phyloP scores from a whole-genome alignment of 768 basidiomycete species.

The Tulasnella sp. region DNA sequence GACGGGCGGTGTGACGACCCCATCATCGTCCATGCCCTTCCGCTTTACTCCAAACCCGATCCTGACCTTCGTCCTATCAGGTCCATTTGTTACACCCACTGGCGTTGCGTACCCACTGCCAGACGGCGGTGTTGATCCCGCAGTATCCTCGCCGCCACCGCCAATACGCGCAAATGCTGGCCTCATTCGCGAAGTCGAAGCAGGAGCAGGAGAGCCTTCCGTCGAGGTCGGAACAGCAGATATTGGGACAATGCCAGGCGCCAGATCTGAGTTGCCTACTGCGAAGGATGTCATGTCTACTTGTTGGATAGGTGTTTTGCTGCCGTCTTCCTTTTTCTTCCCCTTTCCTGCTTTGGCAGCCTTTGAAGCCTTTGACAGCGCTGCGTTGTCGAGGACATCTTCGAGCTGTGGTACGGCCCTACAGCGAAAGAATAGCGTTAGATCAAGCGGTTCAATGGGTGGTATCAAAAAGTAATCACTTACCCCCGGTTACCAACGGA shows the following conservation, averaged over 20 bases:
- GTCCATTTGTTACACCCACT: slow-evolving; percentile 28
- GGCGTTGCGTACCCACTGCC: slow-evolving; percentile 37
- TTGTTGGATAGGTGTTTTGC: slow-evolving; percentile 37
- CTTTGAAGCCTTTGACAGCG: slow-evolving; percentile 63
- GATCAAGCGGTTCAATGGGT: neutral
- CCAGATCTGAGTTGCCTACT: slow-evolving; percentile 49
- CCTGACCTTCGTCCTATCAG: slow-evolving; percentile 61
- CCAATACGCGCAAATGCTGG: slow-evolving; percentile 14
- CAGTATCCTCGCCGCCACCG: slow-evolving; percentile 14
- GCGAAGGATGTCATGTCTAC: slow-evolving; percentile 45
- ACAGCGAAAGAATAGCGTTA: slow-evolving; percentile 15
- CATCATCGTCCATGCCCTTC: slow-evolving; percentile 57
- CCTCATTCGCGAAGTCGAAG: slow-evolving; percentile 12
- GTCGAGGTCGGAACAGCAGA: slow-evolving; percentile 33
- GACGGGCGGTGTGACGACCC: slow-evolving; percentile 50
- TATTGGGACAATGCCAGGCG: slow-evolving; percentile 33
- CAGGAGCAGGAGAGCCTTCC: slow-evolving; percentile 31
- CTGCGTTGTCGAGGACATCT: slow-evolving; percentile 71
- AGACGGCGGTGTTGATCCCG: slow-evolving; percentile 49
- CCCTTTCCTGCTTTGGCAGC: slow-evolving; percentile 63
- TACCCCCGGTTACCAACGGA: slow-evolving; percentile 90
- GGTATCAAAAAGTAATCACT: slow-evolving; percentile 21
- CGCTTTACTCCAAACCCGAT: slow-evolving; percentile 72
- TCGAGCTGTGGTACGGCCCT: slow-evolving; percentile 81
- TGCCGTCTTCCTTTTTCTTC: slow-evolving; percentile 55